phyloP scores from a whole-genome alignment of 2,329 filamentous ascomycete genomes.

The Cercospora citrullina region DNA sequence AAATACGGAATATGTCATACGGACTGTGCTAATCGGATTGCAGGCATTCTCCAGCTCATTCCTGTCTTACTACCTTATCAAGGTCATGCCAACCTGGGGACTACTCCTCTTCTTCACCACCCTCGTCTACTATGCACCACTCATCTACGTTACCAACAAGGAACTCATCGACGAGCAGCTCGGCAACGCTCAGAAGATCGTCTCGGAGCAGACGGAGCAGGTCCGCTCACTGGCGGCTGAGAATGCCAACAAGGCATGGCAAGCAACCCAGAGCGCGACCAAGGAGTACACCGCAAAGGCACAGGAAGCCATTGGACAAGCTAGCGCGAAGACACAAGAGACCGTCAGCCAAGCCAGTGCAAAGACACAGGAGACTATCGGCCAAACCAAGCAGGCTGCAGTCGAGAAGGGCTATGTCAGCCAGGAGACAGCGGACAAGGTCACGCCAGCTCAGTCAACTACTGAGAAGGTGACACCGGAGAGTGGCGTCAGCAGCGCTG shows the following conservation, averaged over 20 bases:
- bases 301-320: constrained; percentile 58
- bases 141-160: constrained; percentile 66
- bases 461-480: constrained; percentile 27
- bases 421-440: constrained; percentile 37
- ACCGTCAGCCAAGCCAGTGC: constrained; percentile 60
- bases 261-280: constrained; percentile 59
- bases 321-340: constrained; percentile 58
- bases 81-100: constrained; percentile 66
- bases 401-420: constrained; percentile 41
- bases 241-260: constrained; percentile 59
- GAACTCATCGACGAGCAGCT: constrained; percentile 64
- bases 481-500: constrained; percentile 21
- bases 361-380: constrained; percentile 59
- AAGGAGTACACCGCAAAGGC: constrained; percentile 63
- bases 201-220: constrained; percentile 60
- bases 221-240: constrained; percentile 61
- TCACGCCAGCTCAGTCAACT: constrained; percentile 33
- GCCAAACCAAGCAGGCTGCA: constrained; percentile 43
- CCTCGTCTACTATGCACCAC: constrained; percentile 59
- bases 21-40: constrained; percentile 24
- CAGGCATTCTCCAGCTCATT: constrained; percentile 62
- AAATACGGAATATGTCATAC: neutral
- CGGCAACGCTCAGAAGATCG: constrained; percentile 54
- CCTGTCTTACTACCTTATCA: constrained; percentile 64
- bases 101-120: constrained; percentile 58